Evolutionary conservation across 2,329 filamentous ascomycete genomes (phyloP), one percentile per base, ranked within the genome.

Genomic region (Arthrobotrys sinensis): DNA sequence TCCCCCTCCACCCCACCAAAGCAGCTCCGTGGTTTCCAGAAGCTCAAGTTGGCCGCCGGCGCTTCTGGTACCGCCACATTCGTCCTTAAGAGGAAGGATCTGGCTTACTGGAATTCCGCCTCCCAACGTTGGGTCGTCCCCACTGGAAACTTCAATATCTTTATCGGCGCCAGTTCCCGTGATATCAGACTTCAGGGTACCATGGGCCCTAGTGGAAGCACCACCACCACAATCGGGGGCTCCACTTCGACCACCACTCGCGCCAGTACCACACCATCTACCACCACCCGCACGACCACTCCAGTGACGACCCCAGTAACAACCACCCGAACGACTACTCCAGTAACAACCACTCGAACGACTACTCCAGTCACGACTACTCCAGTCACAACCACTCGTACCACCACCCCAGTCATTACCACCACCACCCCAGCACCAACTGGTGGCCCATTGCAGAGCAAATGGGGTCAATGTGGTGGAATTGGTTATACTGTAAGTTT

Each of bases 1-100:
- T 81, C 84, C 36, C 84, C 83, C 3, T 80, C 83, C 1, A 83
- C 85, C 1, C 86, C 87, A 52, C 84, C 84, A 0, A 84, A 84
- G 76, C 89, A 90, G 82, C 85, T 92, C 4, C 86, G 90, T 16
- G 89, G 90, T 4, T 92, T 91, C 80, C 86, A 87, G 75, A 91
- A 91, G 84, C 84, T 90, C 4, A 82, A 82, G 14, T 82, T 92
- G 16, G 84, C 84, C 3, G 82, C 86, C 0, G 88, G 87, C 0
- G 86, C 87, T 67, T 86, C 83, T 1, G 83, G 85, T 40, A 87
- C 83, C 1, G 86, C 89, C 1, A 85, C 83, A 0, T 88, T 92
- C 80, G 84, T 85, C 12, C 82, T 92, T 36, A 87, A 86, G 40
- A 85, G 89, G 46, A 87, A 89, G 63, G 91, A 92, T 82, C 79